phyloP scores from a whole-genome alignment of 169 alveolate genomes.

The Plasmodium gallinaceum region DNA sequence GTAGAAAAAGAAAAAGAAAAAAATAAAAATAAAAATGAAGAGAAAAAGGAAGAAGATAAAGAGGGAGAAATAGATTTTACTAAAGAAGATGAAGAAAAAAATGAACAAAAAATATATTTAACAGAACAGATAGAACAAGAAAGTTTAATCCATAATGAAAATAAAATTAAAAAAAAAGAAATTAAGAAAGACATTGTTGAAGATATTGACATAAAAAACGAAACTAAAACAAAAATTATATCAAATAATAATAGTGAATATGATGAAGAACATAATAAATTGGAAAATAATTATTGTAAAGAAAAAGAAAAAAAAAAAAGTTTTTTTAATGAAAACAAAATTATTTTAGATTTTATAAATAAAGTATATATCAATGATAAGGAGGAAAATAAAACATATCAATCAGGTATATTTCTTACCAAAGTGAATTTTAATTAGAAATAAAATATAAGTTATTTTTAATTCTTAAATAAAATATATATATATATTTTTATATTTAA shows the following conservation, averaged over 20 bases:
- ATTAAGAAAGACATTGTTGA: background rate
- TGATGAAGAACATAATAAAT: background rate
- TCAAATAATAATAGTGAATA: background rate
- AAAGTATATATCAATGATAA: no score
- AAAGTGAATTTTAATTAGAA: background rate
- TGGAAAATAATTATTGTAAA: background rate
- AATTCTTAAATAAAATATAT: no score
- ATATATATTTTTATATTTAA: no score
- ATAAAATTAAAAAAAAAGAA: background rate
- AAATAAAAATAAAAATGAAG: background rate
- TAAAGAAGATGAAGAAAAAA: background rate
- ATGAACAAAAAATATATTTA: background rate
- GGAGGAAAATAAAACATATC: no score
- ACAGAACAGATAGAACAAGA: background rate
- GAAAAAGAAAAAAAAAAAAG: background rate
- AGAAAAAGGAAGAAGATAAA: background rate
- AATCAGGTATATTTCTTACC: background rate
- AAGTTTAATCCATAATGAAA: no score
- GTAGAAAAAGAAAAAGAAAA: no score
- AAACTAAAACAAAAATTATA: background rate
- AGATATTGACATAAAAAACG: background rate
- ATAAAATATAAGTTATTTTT: no score
- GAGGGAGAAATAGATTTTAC: background rate
- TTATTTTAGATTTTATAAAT: background rate
- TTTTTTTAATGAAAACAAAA: background rate